Percentiles rank a stretch among this genome's conserved stretches.
These are phyloP conservation scores for Diaporthe helianthi DNA, from an alignment of 2,329 filamentous ascomycete species.

Conservation along the genomic window DNA sequence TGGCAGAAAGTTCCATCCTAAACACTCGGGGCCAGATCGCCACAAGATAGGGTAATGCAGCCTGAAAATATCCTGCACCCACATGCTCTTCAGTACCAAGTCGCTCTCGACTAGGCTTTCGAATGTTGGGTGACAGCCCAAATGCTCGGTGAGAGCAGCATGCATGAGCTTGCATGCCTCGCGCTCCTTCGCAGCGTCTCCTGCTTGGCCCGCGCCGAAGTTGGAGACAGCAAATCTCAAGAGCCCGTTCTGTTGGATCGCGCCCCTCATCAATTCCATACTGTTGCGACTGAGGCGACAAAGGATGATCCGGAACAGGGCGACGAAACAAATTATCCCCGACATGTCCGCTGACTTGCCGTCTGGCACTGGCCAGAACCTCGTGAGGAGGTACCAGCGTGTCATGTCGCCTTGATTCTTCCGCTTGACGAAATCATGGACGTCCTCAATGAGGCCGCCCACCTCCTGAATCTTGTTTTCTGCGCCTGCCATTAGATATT, in stretches of 20 bases:
- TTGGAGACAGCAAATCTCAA: neutral
- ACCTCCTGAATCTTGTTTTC: too few relatives aligned
- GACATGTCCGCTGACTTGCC: neutral
- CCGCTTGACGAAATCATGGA: too few relatives aligned
- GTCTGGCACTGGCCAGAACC: neutral
- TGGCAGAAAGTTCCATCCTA: neutral
- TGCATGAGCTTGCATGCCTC: neutral
- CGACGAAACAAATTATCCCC: neutral
- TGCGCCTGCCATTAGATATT: too few relatives aligned
- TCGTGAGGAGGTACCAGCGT: too few relatives aligned
- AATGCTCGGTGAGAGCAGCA: neutral
- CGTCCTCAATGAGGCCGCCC: too few relatives aligned
- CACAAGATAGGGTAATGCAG: neutral
- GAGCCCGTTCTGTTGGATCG: neutral
- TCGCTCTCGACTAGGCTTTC: neutral
- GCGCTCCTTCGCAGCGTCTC: neutral
- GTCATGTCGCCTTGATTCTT: too few relatives aligned
- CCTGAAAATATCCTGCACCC: neutral
- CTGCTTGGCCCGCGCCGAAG: neutral
- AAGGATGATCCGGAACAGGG: neutral
- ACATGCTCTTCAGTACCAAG: neutral
- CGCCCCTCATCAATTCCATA: neutral
- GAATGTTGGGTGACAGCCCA: neutral
- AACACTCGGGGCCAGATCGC: neutral
- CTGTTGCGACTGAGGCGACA: neutral